Percentiles rank a stretch among this genome's conserved stretches.
These are phyloP conservation scores for Zygosaccharomyces sapae DNA, from an alignment of 1,139 yeast genomes.

Conservation along the genomic window DNA sequence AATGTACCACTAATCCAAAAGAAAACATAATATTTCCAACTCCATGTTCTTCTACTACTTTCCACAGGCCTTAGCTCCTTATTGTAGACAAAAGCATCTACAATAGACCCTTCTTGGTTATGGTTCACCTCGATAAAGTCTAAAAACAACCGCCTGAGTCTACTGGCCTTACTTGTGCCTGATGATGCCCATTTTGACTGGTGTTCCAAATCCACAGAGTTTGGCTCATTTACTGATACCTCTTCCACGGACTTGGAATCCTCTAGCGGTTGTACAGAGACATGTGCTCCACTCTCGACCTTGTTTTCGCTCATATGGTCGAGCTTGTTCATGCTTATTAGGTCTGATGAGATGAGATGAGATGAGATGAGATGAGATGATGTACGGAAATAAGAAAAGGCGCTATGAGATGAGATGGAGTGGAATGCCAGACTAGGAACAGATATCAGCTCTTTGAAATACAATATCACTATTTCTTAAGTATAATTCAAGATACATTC, in stretches of 20 bases:
- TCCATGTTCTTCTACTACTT: constrained; percentile 62
- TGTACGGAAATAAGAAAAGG: background rate
- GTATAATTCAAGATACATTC: background rate
- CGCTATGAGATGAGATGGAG: background rate
- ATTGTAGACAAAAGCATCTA: constrained; percentile 62
- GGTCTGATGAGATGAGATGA: background rate
- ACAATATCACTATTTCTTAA: background rate
- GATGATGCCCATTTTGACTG: background rate
- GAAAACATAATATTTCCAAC: constrained; percentile 70
- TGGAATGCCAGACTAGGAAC: too few relatives aligned
- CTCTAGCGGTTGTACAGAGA: background rate
- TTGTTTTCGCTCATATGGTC: background rate
- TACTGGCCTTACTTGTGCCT: background rate
- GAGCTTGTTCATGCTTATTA: background rate
- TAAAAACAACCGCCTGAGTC: constrained; percentile 11
- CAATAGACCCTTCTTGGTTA: constrained; percentile 14
- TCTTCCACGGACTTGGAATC: constrained; percentile 2
- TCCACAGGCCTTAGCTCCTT: constrained; percentile 70
- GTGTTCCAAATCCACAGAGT: background rate
- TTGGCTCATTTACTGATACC: background rate
- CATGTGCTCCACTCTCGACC: background rate
- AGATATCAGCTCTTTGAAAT: background rate
- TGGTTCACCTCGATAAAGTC: constrained; percentile 18
- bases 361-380: background rate
- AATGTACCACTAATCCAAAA: constrained; percentile 86